Conservation (phyloP, 1,139 yeast genomes). For the Kurtzmaniella natalensis region DNA sequence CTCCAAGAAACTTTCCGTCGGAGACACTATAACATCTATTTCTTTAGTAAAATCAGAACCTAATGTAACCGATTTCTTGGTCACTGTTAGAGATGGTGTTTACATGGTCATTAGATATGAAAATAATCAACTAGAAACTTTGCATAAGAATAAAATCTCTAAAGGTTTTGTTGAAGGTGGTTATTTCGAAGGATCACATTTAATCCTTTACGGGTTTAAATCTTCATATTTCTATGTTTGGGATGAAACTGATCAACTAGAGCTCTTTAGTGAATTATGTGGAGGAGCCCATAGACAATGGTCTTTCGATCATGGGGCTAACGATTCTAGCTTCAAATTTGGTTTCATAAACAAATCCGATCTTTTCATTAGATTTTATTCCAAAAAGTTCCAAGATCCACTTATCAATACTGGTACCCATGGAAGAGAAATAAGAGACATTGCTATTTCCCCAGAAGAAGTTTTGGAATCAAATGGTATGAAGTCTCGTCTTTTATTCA, state of each 20-base stretch:
- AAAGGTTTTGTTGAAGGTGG: slow-evolving; percentile 83
- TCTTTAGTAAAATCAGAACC: slow-evolving; percentile 25
- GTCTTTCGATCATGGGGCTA: slow-evolving; percentile 34
- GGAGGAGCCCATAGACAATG: slow-evolving; percentile 92
- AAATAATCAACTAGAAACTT: slow-evolving; percentile 19
- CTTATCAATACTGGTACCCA: slow-evolving; percentile 60
- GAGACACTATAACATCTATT: slow-evolving; percentile 72
- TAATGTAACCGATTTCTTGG: slow-evolving; percentile 21
- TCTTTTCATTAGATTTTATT: slow-evolving; percentile 24
- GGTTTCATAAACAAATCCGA: slow-evolving; percentile 56
- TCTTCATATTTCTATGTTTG: slow-evolving; percentile 75
- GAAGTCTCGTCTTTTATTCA: slow-evolving; percentile 41
- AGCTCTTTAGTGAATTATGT: slow-evolving; percentile 67
- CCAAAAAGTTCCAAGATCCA: slow-evolving; percentile 17
- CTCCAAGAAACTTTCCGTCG: slow-evolving; percentile 55
- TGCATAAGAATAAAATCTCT: slow-evolving; percentile 61
- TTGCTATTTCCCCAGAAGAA: slow-evolving; percentile 42
- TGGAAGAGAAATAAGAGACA: slow-evolving; percentile 80
- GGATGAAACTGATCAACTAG: slow-evolving; percentile 77
- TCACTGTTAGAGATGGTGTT: slow-evolving; percentile 64
- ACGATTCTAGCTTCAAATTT: slow-evolving; percentile 21
- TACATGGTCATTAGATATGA: slow-evolving; percentile 32
- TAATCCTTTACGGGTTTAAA: slow-evolving; percentile 74
- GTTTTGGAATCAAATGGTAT: background rate
- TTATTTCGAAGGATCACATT: slow-evolving; percentile 40